Conservation (phyloP, 1,139 yeast species). For the Taphrina flavorubra region DNA sequence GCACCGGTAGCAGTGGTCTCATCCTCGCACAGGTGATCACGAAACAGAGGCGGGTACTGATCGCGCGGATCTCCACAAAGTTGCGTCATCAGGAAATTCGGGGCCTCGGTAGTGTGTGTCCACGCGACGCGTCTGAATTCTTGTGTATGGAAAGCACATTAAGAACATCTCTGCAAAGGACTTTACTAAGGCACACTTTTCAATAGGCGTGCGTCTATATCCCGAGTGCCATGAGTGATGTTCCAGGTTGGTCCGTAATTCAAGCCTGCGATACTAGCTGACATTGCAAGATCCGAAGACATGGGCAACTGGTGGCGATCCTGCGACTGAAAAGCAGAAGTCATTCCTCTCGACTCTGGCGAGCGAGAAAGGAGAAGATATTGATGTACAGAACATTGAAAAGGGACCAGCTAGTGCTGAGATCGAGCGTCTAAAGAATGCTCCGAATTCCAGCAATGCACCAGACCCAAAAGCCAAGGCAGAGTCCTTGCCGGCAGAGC, state of each 20-base stretch:
- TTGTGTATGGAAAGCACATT: too few species aligned
- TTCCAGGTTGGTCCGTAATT: conserved; percentile 8
- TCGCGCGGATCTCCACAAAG: conserved; percentile 1
- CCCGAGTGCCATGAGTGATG: conserved; percentile 16
- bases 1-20: too few species aligned
- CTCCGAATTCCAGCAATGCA: conserved; percentile 9
- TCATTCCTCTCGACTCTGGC: conserved; percentile 36
- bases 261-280: not conserved
- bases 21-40: not conserved
- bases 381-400: conserved; percentile 31
- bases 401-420: conserved; percentile 32
- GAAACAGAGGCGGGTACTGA: not conserved
- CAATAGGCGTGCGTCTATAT: not conserved
- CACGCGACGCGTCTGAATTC: conserved; percentile 15
- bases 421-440: conserved; percentile 36
- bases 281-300: conserved; percentile 33
- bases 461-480: conserved; percentile 27
- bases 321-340: conserved; percentile 35
- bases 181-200: not conserved
- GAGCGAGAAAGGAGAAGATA: conserved; percentile 32
- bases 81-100: conserved; percentile 17
- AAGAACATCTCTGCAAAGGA: not conserved
- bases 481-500: conserved; percentile 9
- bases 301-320: conserved; percentile 41
- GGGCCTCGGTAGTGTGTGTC: not conserved